Evolutionary conservation across 1,284 basidiomycete species (phyloP), one percentile per base, ranked within the genome.

Genomic region (Lentinus polychrous): DNA sequence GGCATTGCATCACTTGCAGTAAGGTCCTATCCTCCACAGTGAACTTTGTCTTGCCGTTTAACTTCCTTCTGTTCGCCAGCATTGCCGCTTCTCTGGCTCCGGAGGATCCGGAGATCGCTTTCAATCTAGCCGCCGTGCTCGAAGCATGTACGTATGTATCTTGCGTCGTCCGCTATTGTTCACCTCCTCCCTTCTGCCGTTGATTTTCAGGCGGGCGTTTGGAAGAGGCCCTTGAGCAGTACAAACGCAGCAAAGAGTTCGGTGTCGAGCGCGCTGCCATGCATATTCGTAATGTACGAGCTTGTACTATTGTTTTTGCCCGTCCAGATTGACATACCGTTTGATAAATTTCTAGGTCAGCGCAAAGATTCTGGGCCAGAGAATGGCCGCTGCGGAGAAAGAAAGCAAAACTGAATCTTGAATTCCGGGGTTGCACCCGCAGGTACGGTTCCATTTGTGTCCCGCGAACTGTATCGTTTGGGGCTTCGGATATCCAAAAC

Each of bases 51-150:
- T 5, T n/a, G 3, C 24, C 14, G 36, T 23, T 27, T 10, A 39
- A 36, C 32, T 3, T 33, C 18, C n/a, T 14, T 36, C 27, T 32
- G 31, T 46, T 37, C 12, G 5, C n/a, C 66, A 95, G 93, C 54
- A 84, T 89, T 58, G 93, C 94, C 22, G 78, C 86, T 33, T 83
- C 84, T 32, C 79, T 96, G 54, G 79, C 88, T 40, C 94, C 94
- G 33, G 87, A 94, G 62, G 94, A 96, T 72, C 83, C 91, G 59
- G 94, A 97, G 68, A 93, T 95, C 62, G 86, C 91, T 27, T 96
- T 94, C 75, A 96, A 94, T 70, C 78, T 94, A 47, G 94, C 88
- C 23, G 91, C 90, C 20, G 90, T 94, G 57, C 74, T 94, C 48
- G 91, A 94, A 79, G 91, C 91, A 46, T 83, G 91, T 87, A 58